Percentiles rank a stretch among this genome's conserved stretches.
phyloP scores from a whole-genome alignment of 225 moss, liverwort and hornwort species.

The Asterella californica region DNA sequence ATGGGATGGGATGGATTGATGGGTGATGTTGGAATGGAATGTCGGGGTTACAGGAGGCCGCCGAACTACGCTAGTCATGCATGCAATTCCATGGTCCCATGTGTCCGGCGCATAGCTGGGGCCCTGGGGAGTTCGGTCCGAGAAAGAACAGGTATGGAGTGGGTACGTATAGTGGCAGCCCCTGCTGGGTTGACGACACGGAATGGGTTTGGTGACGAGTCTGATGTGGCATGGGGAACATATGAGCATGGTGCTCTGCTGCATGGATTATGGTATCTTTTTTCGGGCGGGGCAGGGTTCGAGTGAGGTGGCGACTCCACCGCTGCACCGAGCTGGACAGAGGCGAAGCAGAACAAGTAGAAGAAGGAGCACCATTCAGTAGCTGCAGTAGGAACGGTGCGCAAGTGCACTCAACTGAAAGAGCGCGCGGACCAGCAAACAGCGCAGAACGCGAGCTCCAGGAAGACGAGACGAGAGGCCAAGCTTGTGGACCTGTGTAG shows the following conservation, averaged over 20 bases:
- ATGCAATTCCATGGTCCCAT: background rate
- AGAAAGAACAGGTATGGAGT: background rate
- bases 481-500: background rate
- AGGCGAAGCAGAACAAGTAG: background rate
- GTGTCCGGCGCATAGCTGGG: constrained; percentile 8
- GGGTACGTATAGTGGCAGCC: background rate
- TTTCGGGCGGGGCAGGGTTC: background rate
- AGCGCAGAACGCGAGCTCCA: background rate
- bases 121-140: background rate
- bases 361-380: constrained; percentile 12
- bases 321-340: constrained; percentile 15
- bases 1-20: background rate
- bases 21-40: constrained; percentile 12
- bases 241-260: background rate
- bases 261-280: constrained; percentile 4
- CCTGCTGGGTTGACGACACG: background rate
- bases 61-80: background rate
- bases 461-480: background rate
- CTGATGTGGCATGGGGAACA: constrained; percentile 15
- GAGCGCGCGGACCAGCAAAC: background rate
- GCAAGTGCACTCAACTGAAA: background rate
- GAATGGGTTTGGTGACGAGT: background rate
- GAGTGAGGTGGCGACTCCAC: constrained; percentile 34
- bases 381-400: background rate
- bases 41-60: background rate